Base-by-base conservation (phyloP, 2,329 filamentous ascomycete genomes). In the Sporothrix pseudoabietina region DNA sequence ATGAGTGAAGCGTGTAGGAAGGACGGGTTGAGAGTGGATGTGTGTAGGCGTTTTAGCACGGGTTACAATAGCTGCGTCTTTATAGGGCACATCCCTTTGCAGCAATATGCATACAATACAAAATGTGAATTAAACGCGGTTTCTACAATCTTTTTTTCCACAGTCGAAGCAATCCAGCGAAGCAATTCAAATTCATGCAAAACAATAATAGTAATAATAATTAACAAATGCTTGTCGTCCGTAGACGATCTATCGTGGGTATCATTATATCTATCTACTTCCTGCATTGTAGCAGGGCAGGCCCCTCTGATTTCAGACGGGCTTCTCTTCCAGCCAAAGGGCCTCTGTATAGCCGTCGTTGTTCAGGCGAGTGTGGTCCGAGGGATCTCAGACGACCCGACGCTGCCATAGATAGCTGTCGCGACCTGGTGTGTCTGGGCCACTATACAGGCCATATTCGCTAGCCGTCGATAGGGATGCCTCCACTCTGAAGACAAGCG, bases 231-330 rank as follows among this genome's bases (percentile, higher is more conserved):
- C 3, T 59, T 3, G 55, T 32, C 55, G 55, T 39, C 55, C 16
- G 30, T 9, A 47, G 41, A 52, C 41, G 22, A 35, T 35, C 12
- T 41, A 39, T 59, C 70, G 10, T 66, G 71, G 71, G 71, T 72
- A 72, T 72, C 71, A 72, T 72, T 47, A 30, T 41, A 35, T 68
- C 61, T 65, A 65, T 35, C 44, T 52, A 47, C 12, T 22, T 12
- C 16, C 32, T 39, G 7, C 19, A 19, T 4, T 10, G 6, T 30
- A 32, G n/a, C 7, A 61, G 32, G 19, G 7, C 32, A 6, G 35
- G 14, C 32, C n/a, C 3, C 14, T 39, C 8, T 41, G 16, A 22
- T 19, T 41, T 55, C 35, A 8, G 35, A 4, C 8, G 35, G 5
- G 35, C 8, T 35, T 35, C 35, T 35, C 35, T 35, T 35, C 35